Evolutionary conservation across 345 rosid genomes (phyloP), one percentile per base, ranked within the genome.

Genomic region (Psidium guajava): DNA sequence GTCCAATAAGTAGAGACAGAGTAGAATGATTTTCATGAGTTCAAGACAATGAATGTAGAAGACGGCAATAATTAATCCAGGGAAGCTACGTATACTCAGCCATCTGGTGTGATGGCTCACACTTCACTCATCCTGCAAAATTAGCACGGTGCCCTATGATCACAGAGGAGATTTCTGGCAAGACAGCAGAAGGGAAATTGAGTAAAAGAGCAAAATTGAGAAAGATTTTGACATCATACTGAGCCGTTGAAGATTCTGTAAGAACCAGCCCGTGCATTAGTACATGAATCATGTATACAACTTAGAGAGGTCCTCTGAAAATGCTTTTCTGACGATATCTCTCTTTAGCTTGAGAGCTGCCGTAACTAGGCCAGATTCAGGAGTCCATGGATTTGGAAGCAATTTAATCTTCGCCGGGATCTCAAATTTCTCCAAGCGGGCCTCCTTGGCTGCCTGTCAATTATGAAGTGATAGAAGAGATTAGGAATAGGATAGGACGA

Each of bases 281-380:
- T 10, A 80, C 52, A 27, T 47, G 59, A 55, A 92, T 73, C 86
- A 90, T 77, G 91, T 87, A 87, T 97, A 97, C 83, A 97, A 84
- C 88, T 92, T 90, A 40, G 93, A 87, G 86, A 96, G 98, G 20
- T 94, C 96, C 44, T 94, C 95, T 18, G 95, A 91, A 89, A 90
- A 96, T 58, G 94, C 92, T 87, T 91, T 95, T 88, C 92, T 95
- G 56, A 96, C 89, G 57, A 89, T 90, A 85, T 97, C 98, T 89
- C 98, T 93, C 93, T 97, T 97, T 86, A 96, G 88, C 98, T 96
- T 97, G 83, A 97, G 91, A 82, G 99, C 99, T 82, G 98, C 97
- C 12, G 99, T 97, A 49, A 93, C 98, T 47, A 97, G 90, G 14
- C 99, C 99, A n/a, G 97, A 88, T 81, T 96, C 99, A 44, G 99